Percentiles rank a stretch among this genome's conserved stretches.
These are phyloP conservation scores for Carpinus fangiana DNA, from an alignment of 306 rosid genomes.

Conservation along the genomic window DNA sequence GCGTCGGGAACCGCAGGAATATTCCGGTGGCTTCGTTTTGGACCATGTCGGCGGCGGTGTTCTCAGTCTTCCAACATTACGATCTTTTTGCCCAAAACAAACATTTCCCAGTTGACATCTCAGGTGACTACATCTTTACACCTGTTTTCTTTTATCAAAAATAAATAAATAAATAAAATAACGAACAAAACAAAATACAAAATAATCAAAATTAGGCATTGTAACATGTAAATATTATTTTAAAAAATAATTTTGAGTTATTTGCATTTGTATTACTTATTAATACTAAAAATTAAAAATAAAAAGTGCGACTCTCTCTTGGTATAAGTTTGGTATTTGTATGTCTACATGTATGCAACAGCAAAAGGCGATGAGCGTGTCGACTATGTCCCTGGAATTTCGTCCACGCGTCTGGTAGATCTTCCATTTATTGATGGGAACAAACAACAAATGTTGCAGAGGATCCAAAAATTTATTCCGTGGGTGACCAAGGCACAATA, in stretches of 20 bases:
- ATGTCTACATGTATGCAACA: neutral
- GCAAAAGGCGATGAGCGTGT: slow-evolving; percentile 33
- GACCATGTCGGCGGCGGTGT: slow-evolving; percentile 19
- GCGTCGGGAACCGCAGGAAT: slow-evolving; percentile 20
- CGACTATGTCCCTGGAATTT: slow-evolving; percentile 40
- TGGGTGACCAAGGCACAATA: slow-evolving; percentile 28
- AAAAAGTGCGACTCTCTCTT: no score
- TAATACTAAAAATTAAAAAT: no score
- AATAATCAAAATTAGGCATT: no score
- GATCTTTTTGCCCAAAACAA: neutral
- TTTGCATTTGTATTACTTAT: no score
- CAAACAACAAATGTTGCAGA: slow-evolving; percentile 3
- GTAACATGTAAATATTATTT: no score
- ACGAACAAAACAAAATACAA: no score
- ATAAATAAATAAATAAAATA: no score
- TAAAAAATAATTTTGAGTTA: no score
- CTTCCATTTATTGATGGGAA: slow-evolving; percentile 14
- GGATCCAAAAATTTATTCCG: slow-evolving; percentile 25
- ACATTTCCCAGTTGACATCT: no score
- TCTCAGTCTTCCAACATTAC: neutral
- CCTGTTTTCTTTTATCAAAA: no score
- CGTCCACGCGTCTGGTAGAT: slow-evolving; percentile 29
- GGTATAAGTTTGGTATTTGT: neutral
- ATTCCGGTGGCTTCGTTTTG: slow-evolving; percentile 26
- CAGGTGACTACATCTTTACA: no score